Evolutionary conservation across 306 rosid genomes (phyloP), one percentile per base, ranked within the genome.

Genomic region (Boehmeria nivea): DNA sequence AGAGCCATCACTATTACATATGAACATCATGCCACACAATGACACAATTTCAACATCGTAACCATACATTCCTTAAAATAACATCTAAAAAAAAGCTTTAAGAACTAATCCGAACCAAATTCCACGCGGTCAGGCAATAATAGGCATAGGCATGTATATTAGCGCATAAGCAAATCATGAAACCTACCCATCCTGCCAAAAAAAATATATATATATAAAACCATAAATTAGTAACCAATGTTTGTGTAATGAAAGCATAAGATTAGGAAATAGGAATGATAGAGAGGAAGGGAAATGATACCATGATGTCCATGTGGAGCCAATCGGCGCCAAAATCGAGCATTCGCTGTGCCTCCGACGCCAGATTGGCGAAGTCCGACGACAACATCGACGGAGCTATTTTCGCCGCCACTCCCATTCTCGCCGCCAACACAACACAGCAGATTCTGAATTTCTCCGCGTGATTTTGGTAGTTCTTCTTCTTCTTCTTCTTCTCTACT

Each of bases 231-330:
- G n/a, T n/a, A 11, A 40, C 17, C 5, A 11, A 33, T 4, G 38
- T 33, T 5, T 33, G 5, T 4, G 5, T 33, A 33, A 4, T 33
- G 11, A 33, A 5, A 33, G 11, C 5, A 33, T 33, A 33, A 18
- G 7, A 17, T 12, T 15, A 6, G 22, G 28, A 56, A 16, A 31
- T 12, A 4, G 22, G 27, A 27, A 26, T 5, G 43, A 19, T 2
- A 19, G 31, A 17, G 2, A 18, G 38, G 37, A 21, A 12, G 8
- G 45, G 43, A 54, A 34, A 23, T 47, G 12, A 48, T 72, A 91
- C 96, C 99, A 93, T 93, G 72, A 93, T 85, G 68, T 93, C 99
- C 99, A 93, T 93, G 76, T 87, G 96, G 51, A 93, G 99, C 99
- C 96, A 93, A 85, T 87, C 99, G 70, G 99, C 99, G 57, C 99